These are phyloP conservation scores for Aspergillus terreus DNA, from an alignment of 2,329 filamentous ascomycete species.

Conservation along the genomic window DNA sequence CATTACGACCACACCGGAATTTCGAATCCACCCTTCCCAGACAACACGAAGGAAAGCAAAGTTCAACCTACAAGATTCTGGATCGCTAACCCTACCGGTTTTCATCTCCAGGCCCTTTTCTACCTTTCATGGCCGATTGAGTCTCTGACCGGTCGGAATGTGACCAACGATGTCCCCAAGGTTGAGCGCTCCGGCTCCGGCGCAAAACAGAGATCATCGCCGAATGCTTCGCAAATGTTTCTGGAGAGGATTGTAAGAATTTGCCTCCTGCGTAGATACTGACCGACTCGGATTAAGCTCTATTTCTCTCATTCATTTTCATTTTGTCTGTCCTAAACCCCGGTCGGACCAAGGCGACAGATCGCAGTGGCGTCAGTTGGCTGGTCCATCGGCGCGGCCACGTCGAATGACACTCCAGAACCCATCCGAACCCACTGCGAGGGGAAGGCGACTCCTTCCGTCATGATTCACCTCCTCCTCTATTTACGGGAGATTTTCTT, in stretches of 20 bases:
- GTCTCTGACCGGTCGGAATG: constrained; percentile 5
- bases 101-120: background rate
- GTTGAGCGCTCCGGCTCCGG: constrained; percentile 1
- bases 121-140: background rate
- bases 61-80: constrained; percentile 3
- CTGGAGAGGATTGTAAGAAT: background rate
- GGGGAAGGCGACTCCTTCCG: constrained; percentile 9
- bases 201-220: constrained; percentile 3
- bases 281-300: background rate
- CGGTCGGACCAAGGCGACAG: constrained; percentile 9
- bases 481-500: too few relatives aligned
- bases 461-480: constrained; percentile 4
- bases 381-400: constrained; percentile 26
- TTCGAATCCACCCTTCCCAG: background rate
- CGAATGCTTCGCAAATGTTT: background rate
- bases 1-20: constrained; percentile 1
- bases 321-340: background rate
- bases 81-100: background rate
- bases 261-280: background rate
- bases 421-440: constrained; percentile 15
- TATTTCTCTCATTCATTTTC: background rate
- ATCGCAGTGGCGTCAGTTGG: constrained; percentile 18
- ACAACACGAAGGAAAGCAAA: background rate
- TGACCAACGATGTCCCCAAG: constrained; percentile 3
- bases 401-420: constrained; percentile 26